Evolutionary conservation across 768 basidiomycete species (phyloP).

Genomic region (Mrakia gelida): DNA sequence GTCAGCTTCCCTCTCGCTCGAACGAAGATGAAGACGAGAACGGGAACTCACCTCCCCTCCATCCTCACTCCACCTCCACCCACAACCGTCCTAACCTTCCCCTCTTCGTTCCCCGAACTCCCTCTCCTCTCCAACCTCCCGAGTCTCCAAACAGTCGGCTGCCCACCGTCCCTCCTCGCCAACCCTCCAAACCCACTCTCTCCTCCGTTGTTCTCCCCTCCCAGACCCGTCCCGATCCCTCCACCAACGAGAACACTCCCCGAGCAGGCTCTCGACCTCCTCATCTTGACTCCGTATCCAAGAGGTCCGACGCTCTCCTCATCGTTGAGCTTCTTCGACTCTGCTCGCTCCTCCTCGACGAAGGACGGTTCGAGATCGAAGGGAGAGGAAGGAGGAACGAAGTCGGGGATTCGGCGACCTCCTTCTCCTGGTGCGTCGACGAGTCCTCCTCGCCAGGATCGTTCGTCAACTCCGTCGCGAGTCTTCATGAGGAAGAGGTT

Average conservation of each 20-base stretch:
- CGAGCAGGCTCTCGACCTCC: not conserved
- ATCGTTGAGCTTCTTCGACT: too few relatives aligned
- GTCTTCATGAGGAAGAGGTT: conserved; percentile 20
- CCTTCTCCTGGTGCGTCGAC: not conserved
- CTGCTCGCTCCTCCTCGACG: not conserved
- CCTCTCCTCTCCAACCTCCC: conserved; percentile 6
- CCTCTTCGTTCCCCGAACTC: not conserved
- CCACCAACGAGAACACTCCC: not conserved
- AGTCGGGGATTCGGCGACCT: not conserved
- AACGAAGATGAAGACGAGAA: too few relatives aligned
- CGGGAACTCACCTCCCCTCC: not conserved
- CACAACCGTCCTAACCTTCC: not conserved
- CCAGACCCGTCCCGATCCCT: not conserved
- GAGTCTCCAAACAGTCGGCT: not conserved
- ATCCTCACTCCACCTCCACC: not conserved
- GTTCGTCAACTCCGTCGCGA: not conserved
- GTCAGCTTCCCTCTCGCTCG: too few relatives aligned
- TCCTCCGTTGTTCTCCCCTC: not conserved
- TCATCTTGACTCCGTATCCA: not conserved
- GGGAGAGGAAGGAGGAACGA: not conserved
- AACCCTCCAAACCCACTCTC: not conserved
- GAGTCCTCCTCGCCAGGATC: not conserved
- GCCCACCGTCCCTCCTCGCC: not conserved
- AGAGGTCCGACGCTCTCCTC: not conserved
- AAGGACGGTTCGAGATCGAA: not conserved